These are phyloP conservation scores for Ascodesmis nigricans DNA, from an alignment of 495 filamentous ascomycete species.

Conservation along the genomic window DNA sequence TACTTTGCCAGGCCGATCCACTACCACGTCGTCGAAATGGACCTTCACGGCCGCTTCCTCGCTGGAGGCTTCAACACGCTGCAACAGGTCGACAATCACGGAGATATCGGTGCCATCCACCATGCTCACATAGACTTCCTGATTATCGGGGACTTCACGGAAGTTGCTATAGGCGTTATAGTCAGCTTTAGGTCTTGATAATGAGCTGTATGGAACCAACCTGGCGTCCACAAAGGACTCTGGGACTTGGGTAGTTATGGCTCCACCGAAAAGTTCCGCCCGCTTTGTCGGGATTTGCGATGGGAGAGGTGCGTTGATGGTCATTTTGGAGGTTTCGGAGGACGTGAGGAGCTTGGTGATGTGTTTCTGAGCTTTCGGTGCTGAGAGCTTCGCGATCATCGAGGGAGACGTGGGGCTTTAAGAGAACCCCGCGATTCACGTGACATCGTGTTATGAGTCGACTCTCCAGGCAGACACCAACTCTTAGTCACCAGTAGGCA, in stretches of 20 bases:
- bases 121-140: constrained; percentile 74
- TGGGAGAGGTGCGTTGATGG: too few species aligned
- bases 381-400: not conserved
- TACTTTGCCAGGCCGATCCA: constrained; percentile 9
- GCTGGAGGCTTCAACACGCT: constrained; percentile 33
- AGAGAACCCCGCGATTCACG: too few species aligned
- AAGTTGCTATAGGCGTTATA: constrained; percentile 41
- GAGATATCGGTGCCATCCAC: constrained; percentile 49
- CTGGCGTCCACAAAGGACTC: constrained; percentile 54
- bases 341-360: not conserved
- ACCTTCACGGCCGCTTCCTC: constrained; percentile 24
- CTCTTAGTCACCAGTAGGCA: too few species aligned
- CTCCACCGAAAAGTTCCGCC: constrained; percentile 47
- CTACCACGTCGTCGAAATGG: constrained; percentile 54
- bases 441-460: too few species aligned
- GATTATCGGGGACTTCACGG: constrained; percentile 79
- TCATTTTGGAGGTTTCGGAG: not conserved
- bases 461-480: too few species aligned
- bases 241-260: constrained; percentile 35
- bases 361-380: not conserved
- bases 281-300: constrained; percentile 1
- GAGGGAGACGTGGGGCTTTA: not conserved
- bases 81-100: constrained; percentile 73
- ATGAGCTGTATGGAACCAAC: not conserved
- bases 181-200: not conserved